Evolutionary conservation across 345 rosid genomes (phyloP).

Genomic region (Citrus hindsii): DNA sequence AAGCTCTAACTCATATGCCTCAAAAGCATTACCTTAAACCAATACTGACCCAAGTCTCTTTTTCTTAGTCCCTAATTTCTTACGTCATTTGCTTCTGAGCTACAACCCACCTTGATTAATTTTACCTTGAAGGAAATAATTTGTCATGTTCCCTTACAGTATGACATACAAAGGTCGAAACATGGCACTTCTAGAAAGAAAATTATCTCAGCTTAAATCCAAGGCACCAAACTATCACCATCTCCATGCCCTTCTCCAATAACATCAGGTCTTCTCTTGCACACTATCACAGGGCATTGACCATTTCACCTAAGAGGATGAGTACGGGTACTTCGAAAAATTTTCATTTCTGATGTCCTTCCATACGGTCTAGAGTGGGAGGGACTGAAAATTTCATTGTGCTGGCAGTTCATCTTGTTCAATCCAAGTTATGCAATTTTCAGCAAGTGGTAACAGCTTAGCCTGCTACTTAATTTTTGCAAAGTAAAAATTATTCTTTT

Average conservation of each 20-base stretch:
- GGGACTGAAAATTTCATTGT: neutral
- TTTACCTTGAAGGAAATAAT: neutral
- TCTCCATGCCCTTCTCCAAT: neutral
- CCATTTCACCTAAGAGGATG: neutral
- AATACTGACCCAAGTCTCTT: neutral
- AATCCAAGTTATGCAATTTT: neutral
- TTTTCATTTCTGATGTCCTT: neutral
- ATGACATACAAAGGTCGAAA: neutral
- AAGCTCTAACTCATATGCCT: neutral
- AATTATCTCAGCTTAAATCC: neutral
- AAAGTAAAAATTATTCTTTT: neutral
- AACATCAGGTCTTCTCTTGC: neutral
- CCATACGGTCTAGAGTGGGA: neutral
- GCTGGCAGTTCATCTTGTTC: neutral
- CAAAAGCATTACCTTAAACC: neutral
- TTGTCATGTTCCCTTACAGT: neutral
- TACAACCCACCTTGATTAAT: neutral
- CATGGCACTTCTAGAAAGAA: neutral
- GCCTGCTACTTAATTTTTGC: neutral
- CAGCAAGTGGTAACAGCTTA: neutral
- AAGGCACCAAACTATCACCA: neutral
- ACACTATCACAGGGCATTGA: neutral
- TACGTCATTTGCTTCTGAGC: neutral
- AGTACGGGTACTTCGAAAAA: neutral
- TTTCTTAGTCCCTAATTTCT: neutral